A percentile compares a stretch with the other conserved stretches of the same genome.
phyloP scores from a whole-genome alignment of 768 basidiomycete species.

The Trametes elegans region DNA sequence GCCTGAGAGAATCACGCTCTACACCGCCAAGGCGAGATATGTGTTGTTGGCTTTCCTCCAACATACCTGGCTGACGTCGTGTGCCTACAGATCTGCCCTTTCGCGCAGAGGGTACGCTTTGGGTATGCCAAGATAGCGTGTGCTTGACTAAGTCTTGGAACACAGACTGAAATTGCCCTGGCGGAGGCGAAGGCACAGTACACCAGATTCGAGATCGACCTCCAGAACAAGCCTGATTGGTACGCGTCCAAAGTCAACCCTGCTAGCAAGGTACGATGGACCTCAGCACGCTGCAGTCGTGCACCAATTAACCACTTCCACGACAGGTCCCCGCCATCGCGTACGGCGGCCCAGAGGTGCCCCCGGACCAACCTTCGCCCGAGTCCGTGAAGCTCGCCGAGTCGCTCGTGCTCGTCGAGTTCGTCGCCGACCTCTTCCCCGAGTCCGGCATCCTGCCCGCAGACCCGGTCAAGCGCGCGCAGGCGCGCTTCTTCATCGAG shows the following conservation, averaged over 20 bases:
- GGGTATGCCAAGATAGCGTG: neutral
- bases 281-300: neutral
- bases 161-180: constrained; percentile 59
- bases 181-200: constrained; percentile 50
- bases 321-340: constrained; percentile 58
- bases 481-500: constrained; percentile 63
- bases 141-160: neutral
- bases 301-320: neutral
- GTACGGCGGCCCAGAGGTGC: constrained; percentile 57
- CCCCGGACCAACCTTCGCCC: constrained; percentile 55
- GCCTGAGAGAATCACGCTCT: constrained; percentile 20
- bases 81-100: constrained; percentile 49
- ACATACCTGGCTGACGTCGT: neutral
- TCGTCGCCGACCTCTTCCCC: constrained; percentile 60
- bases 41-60: constrained; percentile 39
- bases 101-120: constrained; percentile 49
- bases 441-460: constrained; percentile 47
- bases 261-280: constrained; percentile 54
- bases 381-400: constrained; percentile 62
- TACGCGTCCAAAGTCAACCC: constrained; percentile 65
- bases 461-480: constrained; percentile 55
- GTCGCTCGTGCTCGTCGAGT: constrained; percentile 64
- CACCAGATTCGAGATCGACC: constrained; percentile 55
- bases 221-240: constrained; percentile 68
- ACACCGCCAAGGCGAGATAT: constrained; percentile 20